phyloP scores from a whole-genome alignment of 176 grass and related monocot species.

The Eragrostis nindensis region DNA sequence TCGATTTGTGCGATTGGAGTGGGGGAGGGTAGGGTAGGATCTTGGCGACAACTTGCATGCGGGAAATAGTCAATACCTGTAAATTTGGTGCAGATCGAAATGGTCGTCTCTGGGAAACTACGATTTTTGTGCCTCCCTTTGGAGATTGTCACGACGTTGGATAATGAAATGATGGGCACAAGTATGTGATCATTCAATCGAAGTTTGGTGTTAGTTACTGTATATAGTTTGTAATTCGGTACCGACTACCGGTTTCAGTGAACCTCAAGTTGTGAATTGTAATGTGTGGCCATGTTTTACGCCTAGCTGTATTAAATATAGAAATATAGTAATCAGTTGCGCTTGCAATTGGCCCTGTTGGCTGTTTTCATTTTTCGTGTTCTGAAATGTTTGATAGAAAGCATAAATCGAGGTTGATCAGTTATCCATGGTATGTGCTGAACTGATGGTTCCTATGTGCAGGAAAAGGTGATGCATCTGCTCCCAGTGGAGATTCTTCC shows the following conservation, averaged over 20 bases:
- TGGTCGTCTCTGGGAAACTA: neutral
- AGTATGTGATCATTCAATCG: neutral
- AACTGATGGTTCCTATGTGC: constrained; percentile 31
- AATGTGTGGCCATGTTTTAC: neutral
- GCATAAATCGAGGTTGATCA: neutral
- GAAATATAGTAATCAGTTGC: neutral
- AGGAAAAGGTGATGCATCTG: constrained; percentile 77
- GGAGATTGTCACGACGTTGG: neutral
- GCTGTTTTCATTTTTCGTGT: neutral
- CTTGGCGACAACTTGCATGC: neutral
- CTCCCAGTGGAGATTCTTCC: constrained; percentile 60
- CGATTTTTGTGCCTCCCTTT: neutral
- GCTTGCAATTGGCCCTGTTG: neutral
- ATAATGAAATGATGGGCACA: neutral
- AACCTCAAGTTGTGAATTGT: neutral
- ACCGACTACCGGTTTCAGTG: neutral
- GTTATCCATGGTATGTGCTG: neutral
- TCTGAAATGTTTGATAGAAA: neutral
- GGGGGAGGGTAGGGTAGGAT: constrained; percentile 35
- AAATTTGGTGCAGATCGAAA: constrained; percentile 33
- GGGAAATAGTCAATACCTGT: constrained; percentile 8
- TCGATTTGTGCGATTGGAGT: neutral
- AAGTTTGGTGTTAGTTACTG: neutral
- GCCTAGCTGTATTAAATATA: neutral
- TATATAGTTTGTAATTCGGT: constrained; percentile 3